Percentiles rank a stretch among this genome's conserved stretches.
Evolutionary conservation across 768 basidiomycete species (phyloP).

Genomic region (Suillus brevipes): DNA sequence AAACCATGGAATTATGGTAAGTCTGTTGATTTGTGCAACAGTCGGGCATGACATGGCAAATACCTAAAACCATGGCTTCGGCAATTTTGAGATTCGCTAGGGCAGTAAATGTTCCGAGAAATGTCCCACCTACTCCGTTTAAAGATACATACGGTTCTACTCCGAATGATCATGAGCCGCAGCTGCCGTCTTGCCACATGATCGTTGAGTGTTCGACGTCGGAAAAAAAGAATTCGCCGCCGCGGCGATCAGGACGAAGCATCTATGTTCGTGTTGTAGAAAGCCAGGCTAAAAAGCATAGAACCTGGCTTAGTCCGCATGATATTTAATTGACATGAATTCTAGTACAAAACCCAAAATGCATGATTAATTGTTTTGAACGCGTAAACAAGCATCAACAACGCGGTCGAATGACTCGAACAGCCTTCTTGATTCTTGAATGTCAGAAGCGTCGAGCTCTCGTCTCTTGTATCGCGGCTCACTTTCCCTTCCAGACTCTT

Average conservation of each 20-base stretch:
- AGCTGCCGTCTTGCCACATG: background rate
- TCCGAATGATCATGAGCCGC: background rate
- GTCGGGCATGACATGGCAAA: background rate
- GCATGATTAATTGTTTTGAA: too few species aligned
- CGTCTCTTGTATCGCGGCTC: slow-evolving; percentile 28
- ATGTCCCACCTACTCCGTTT: background rate
- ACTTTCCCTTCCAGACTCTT: slow-evolving; percentile 70
- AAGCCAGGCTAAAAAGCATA: background rate
- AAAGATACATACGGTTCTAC: background rate
- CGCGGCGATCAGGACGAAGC: background rate
- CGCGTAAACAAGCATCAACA: slow-evolving; percentile 2
- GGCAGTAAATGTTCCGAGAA: background rate
- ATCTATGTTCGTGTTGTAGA: background rate
- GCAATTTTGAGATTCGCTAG: background rate
- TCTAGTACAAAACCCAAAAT: too few species aligned
- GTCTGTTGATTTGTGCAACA: background rate
- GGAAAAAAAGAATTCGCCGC: background rate
- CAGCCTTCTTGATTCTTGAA: background rate
- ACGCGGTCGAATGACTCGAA: background rate
- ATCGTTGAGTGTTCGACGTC: background rate
- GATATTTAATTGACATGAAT: too few species aligned
- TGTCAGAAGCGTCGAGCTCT: slow-evolving; percentile 2
- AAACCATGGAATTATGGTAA: background rate
- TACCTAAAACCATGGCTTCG: background rate
- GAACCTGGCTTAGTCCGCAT: too few species aligned